phyloP scores from a whole-genome alignment of 2,329 filamentous ascomycete species.

The Aspergillus clavatus region DNA sequence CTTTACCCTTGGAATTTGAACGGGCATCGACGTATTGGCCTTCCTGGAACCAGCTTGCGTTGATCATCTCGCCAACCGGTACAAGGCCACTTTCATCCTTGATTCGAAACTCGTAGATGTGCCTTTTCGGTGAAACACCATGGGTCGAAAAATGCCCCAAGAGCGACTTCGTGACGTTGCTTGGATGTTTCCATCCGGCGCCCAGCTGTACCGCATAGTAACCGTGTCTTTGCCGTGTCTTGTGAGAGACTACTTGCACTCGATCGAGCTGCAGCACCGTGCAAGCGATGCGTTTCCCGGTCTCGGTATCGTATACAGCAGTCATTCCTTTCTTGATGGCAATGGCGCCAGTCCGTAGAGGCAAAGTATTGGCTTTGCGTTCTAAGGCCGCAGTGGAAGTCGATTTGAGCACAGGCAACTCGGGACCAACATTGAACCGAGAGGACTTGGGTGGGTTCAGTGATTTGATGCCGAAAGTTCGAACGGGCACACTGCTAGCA shows the following conservation, averaged over 20 bases:
- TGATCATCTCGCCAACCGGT: constrained; percentile 68
- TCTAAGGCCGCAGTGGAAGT: constrained; percentile 56
- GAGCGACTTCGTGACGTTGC: constrained; percentile 74
- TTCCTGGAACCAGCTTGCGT: constrained; percentile 84
- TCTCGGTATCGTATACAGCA: constrained; percentile 71
- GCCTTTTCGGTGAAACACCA: constrained; percentile 75
- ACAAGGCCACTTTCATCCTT: constrained; percentile 67
- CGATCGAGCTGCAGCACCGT: constrained; percentile 92
- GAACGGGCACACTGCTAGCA: constrained; percentile 23
- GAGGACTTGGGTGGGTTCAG: constrained; percentile 49
- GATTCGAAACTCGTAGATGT: constrained; percentile 84
- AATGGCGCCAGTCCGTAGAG: constrained; percentile 72
- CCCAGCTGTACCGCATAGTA: constrained; percentile 95
- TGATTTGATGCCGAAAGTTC: constrained; percentile 53
- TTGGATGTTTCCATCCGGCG: constrained; percentile 65
- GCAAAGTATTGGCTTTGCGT: constrained; percentile 54
- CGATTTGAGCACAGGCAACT: constrained; percentile 50
- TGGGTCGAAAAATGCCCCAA: constrained; percentile 83
- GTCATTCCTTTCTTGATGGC: constrained; percentile 96
- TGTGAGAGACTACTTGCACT: constrained; percentile 82
- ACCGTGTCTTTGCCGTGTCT: constrained; percentile 73
- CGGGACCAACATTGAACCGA: constrained; percentile 51
- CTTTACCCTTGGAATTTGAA: constrained; percentile 76
- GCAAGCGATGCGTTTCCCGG: constrained; percentile 73
- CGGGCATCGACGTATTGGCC: constrained; percentile 88